Percentiles rank a stretch among this genome's conserved stretches.
phyloP scores from a whole-genome alignment of 148 eudicot species.

The Pharnaceum exiguum region DNA sequence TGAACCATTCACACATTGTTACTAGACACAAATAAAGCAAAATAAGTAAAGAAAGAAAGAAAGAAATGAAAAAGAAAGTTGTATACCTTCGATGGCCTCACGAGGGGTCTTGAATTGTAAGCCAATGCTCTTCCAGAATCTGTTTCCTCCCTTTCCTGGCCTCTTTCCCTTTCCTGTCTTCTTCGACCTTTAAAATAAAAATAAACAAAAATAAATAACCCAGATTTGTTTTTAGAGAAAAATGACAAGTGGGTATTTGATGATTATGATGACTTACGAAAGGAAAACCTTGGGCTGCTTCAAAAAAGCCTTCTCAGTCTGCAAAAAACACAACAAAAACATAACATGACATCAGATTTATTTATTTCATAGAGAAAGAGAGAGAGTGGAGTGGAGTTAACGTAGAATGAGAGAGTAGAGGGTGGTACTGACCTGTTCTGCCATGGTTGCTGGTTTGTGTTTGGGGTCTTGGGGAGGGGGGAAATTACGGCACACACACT shows the following conservation, averaged over 20 bases:
- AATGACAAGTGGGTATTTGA: no score
- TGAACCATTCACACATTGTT: not conserved
- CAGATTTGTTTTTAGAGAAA: no score
- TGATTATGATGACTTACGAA: conserved; percentile 24
- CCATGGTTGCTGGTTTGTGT: no score
- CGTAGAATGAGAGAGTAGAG: not conserved
- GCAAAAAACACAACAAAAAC: not conserved
- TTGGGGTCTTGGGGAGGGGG: no score
- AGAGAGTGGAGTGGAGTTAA: not conserved
- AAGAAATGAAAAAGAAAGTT: not conserved
- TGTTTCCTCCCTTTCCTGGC: conserved; percentile 62
- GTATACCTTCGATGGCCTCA: conserved; percentile 47
- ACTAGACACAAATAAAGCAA: not conserved
- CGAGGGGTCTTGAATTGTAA: conserved; percentile 56
- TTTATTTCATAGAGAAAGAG: not conserved
- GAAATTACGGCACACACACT: no score
- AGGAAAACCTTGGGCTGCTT: conserved; percentile 51
- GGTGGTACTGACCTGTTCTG: not conserved
- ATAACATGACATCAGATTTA: not conserved
- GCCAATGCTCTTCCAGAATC: conserved; percentile 54
- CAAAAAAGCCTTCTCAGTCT: conserved; percentile 52
- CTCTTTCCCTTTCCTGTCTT: conserved; percentile 52
- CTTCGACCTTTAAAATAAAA: conserved; percentile 33
- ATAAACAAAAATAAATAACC: not conserved
- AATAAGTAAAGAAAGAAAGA: not conserved